Evolutionary conservation across 305 asterid species (phyloP).

Genomic region (Nicotiana rustica): DNA sequence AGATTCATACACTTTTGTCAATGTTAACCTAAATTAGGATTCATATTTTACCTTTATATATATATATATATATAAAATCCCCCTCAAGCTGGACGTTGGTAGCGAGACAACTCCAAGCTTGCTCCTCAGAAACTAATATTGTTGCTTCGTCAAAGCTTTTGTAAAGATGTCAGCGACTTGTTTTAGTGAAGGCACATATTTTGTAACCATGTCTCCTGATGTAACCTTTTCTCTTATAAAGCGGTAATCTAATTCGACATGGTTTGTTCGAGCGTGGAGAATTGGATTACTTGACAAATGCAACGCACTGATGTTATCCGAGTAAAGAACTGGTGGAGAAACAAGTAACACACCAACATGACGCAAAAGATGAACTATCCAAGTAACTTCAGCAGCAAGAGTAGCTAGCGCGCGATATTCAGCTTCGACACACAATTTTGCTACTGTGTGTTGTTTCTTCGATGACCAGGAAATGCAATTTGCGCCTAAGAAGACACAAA

Average conservation of each 20-base stretch:
- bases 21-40: no score
- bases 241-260: neutral
- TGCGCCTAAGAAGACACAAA: no score
- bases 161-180: neutral
- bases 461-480: neutral
- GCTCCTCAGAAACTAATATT: neutral
- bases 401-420: neutral
- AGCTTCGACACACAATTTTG: neutral
- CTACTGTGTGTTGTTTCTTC: neutral
- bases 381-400: neutral
- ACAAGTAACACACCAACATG: neutral
- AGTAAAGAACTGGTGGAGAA: neutral
- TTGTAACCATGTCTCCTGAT: neutral
- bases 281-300: neutral
- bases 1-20: no score
- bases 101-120: neutral
- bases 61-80: neutral
- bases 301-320: neutral
- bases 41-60: no score
- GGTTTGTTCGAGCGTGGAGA: conserved; percentile 8
- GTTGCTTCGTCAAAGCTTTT: neutral
- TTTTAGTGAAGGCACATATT: neutral
- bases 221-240: neutral
- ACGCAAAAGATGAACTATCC: neutral
- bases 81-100: neutral